Evolutionary conservation across 345 rosid genomes (phyloP).

Genomic region (Hypericum perforatum): DNA sequence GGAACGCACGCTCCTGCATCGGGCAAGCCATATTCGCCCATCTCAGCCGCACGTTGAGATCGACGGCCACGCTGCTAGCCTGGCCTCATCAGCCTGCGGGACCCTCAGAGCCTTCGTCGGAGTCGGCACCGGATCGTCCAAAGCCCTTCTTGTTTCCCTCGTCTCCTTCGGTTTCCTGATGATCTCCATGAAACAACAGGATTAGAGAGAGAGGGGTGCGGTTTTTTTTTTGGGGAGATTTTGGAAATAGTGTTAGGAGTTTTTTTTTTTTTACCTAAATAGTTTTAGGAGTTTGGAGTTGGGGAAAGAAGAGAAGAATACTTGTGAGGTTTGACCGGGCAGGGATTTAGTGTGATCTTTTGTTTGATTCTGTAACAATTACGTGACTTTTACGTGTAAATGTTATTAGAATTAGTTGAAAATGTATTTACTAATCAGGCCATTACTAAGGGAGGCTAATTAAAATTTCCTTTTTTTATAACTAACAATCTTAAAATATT

Average conservation of each 20-base stretch:
- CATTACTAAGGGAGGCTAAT: too few relatives aligned
- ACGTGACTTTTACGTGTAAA: too few relatives aligned
- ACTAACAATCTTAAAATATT: too few relatives aligned
- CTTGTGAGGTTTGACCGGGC: too few relatives aligned
- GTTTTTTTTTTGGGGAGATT: too few relatives aligned
- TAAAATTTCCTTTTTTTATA: too few relatives aligned
- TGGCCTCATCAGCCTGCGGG: conserved; percentile 18
- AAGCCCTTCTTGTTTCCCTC: background rate
- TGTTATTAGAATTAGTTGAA: too few relatives aligned
- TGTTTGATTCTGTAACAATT: too few relatives aligned
- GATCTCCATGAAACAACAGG: too few relatives aligned
- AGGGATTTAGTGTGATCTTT: too few relatives aligned
- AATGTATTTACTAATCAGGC: too few relatives aligned
- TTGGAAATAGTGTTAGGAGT: background rate
- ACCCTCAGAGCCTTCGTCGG: conserved; percentile 9
- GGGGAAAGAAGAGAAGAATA: background rate
- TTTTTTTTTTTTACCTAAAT: too few relatives aligned
- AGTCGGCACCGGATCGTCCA: conserved; percentile 12
- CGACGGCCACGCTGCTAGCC: conserved; percentile 34
- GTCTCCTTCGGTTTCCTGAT: background rate
- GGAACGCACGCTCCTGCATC: conserved; percentile 40
- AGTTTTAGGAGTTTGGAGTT: background rate
- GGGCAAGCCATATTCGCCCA: conserved; percentile 36
- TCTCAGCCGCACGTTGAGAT: conserved; percentile 41
- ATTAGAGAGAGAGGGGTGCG: background rate